These are phyloP conservation scores for Crinitomyces ghanaensis DNA, from an alignment of 805 yeast species.

Conservation along the genomic window DNA sequence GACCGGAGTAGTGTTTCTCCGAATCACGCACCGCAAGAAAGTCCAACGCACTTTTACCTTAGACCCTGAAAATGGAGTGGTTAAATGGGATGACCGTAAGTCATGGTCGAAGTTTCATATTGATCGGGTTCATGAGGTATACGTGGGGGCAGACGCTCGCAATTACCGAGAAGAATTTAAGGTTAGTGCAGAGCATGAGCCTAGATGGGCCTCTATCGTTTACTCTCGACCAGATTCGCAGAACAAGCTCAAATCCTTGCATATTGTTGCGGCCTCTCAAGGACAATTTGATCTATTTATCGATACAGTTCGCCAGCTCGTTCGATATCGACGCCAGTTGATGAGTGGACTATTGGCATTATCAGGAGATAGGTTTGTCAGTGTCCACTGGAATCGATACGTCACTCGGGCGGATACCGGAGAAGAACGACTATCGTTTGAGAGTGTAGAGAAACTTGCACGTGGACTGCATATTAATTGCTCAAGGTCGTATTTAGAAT, in stretches of 20 bases:
- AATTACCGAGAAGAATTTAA: constrained; percentile 81
- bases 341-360: constrained; percentile 47
- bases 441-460: constrained; percentile 57
- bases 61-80: constrained; percentile 41
- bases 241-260: constrained; percentile 68
- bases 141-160: constrained; percentile 59
- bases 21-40: constrained; percentile 61
- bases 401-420: constrained; percentile 21
- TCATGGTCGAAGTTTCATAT: constrained; percentile 36
- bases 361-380: constrained; percentile 51
- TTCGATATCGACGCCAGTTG: constrained; percentile 46
- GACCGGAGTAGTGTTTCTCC: constrained; percentile 50
- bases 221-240: constrained; percentile 48
- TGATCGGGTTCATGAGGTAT: constrained; percentile 53
- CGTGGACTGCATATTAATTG: constrained; percentile 62
- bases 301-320: constrained; percentile 43
- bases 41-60: constrained; percentile 47
- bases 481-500: constrained; percentile 37
- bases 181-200: constrained; percentile 51
- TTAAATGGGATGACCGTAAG: constrained; percentile 46
- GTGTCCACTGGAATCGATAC: constrained; percentile 50
- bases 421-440: constrained; percentile 34
- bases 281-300: constrained; percentile 45
- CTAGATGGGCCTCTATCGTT: constrained; percentile 71
- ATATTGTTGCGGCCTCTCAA: constrained; percentile 51